Evolutionary conservation across 164 flowering plant genomes (phyloP), one percentile per base, ranked within the genome.

Genomic region (Macadamia tetraphylla): DNA sequence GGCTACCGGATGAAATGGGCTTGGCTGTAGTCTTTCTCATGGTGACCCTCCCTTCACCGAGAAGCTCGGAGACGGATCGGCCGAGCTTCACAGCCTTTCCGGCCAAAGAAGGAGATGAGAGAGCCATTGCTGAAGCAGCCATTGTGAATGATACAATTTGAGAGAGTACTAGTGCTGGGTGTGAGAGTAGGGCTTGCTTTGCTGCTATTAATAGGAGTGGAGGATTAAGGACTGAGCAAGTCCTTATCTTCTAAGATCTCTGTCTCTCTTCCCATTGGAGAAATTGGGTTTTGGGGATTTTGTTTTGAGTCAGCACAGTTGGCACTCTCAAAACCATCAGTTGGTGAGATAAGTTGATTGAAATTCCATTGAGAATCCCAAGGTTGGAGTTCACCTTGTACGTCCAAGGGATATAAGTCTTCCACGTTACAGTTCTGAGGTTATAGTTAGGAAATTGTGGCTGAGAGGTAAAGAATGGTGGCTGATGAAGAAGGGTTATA

Each of bases 11-110:
- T 8, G 78, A 32, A 6, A 30, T 57, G 3, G 76, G 43, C 44
- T 57, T 76, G 23, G 70, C 70, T 74, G 29, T 71, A 0, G 81
- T 64, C 66, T 79, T 83, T 64, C 84, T 78, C 87, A 78, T 83
- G 29, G 80, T 71, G 59, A 83, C 63, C 48, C 79, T 67, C 7
- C 80, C 82, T 1, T 67, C 73, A 11, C 80, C 77, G 49, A 67
- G 68, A 15, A 75, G 17, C 29, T 74, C 79, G 4, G 79, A 68
- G 69, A 71, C 30, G 1, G 77, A 56, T 1, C 74, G 79, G 2
- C 69, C 73, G 10, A 78, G 73, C 65, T 80, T 75, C 65, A 82
- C 74, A 23, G 80, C 79, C 75, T 73, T 63, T 15, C 85, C 83
- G 63, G 81, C 80, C 4, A 82, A 44, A 2, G 82, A 49, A 1